These are phyloP conservation scores for Ziziphus jujuba DNA, from an alignment of 306 rosid genomes.

Conservation along the genomic window DNA sequence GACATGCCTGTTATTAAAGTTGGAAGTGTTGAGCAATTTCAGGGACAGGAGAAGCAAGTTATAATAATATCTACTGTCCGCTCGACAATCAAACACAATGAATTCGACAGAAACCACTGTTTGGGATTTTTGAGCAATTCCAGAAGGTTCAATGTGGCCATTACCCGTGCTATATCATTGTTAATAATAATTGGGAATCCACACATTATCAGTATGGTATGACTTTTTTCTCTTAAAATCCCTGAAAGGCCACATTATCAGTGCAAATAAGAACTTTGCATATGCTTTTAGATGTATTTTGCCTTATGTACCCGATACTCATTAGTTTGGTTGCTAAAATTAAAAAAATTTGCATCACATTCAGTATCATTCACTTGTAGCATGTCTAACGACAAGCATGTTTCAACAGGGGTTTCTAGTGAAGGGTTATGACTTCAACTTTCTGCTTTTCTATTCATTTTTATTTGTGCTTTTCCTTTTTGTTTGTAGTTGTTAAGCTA, in stretches of 20 bases:
- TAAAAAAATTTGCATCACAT: no score
- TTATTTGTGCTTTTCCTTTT: no score
- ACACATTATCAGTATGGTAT: slow-evolving; percentile 81
- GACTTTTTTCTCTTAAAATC: slow-evolving; percentile 19
- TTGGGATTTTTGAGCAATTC: slow-evolving; percentile 91
- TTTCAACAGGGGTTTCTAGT: neutral
- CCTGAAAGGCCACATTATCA: neutral
- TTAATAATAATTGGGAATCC: slow-evolving; percentile 90
- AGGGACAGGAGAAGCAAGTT: slow-evolving; percentile 86
- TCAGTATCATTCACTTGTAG: no score
- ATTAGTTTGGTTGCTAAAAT: no score
- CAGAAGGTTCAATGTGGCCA: slow-evolving; percentile 88
- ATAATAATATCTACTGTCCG: slow-evolving; percentile 91
- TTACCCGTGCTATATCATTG: slow-evolving; percentile 85
- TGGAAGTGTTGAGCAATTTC: slow-evolving; percentile 97
- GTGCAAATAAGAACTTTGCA: neutral
- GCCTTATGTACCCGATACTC: no score
- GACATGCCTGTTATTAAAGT: slow-evolving; percentile 63
- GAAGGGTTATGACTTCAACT: neutral
- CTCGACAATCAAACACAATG: slow-evolving; percentile 90
- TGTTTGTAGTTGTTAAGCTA: neutral
- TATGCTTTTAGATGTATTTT: no score
- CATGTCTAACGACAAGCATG: no score
- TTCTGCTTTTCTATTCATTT: neutral
- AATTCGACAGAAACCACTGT: slow-evolving; percentile 72